phyloP scores from a whole-genome alignment of 2,329 filamentous ascomycete genomes.

The Rutstroemia sp. region DNA sequence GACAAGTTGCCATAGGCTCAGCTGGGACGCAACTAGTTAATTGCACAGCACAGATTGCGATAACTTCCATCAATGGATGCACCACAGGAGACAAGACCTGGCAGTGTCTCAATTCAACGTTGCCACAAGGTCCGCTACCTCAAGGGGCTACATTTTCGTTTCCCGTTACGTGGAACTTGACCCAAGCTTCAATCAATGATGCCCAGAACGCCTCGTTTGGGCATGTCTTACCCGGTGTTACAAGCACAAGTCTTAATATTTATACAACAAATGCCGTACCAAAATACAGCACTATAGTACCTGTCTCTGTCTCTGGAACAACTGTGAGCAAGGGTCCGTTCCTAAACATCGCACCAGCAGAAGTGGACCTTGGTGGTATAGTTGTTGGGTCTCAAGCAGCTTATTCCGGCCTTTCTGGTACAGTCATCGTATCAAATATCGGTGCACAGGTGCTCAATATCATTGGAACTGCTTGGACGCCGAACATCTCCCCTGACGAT shows the following conservation, averaged over 20 bases:
- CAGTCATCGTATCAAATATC: slow-evolving; percentile 34
- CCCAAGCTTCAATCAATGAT: slow-evolving; percentile 20
- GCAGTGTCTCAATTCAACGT: slow-evolving; percentile 31
- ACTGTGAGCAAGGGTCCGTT: slow-evolving; percentile 29
- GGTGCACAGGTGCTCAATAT: not conserved
- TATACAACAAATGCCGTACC: slow-evolving; percentile 35
- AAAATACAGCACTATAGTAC: slow-evolving; percentile 30
- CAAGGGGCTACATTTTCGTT: slow-evolving; percentile 34
- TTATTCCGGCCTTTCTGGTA: slow-evolving; percentile 30
- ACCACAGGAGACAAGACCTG: slow-evolving; percentile 32
- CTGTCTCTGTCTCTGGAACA: slow-evolving; percentile 30
- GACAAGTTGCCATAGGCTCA: slow-evolving; percentile 25
- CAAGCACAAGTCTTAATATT: slow-evolving; percentile 28
- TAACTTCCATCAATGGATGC: slow-evolving; percentile 25
- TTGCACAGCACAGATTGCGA: slow-evolving; percentile 31
- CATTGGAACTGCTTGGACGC: not conserved
- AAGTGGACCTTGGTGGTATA: slow-evolving; percentile 41
- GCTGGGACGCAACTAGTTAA: slow-evolving; percentile 21
- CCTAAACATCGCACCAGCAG: slow-evolving; percentile 27
- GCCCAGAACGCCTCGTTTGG: slow-evolving; percentile 22
- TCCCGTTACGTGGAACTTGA: slow-evolving; percentile 38
- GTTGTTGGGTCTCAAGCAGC: slow-evolving; percentile 35
- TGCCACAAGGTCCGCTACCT: slow-evolving; percentile 32
- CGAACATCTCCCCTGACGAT: not conserved
- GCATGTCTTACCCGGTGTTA: not conserved